Percentiles rank a stretch among this genome's conserved stretches.
Conservation (phyloP, 2,329 filamentous ascomycete species). For the Microsporum canis region DNA sequence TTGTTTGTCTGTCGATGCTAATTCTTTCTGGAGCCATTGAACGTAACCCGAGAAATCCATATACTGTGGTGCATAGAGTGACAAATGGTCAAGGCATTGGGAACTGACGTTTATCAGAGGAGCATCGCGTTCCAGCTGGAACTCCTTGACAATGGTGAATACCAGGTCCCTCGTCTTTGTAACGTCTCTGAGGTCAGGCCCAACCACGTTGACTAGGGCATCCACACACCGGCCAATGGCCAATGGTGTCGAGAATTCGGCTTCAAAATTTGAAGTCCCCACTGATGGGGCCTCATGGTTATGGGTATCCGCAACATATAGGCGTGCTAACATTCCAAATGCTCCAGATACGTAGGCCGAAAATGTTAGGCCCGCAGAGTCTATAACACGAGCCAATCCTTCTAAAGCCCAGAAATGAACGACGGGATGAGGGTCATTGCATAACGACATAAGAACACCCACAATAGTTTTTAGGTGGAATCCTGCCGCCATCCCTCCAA, state of each 20-base stretch:
- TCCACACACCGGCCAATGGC: constrained; percentile 82
- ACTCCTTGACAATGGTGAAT: constrained; percentile 70
- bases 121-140: constrained; percentile 61
- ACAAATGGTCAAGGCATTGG: constrained; percentile 78
- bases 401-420: constrained; percentile 97
- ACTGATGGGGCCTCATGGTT: constrained; percentile 70
- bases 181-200: constrained; percentile 87
- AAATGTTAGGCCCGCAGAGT: constrained; percentile 86
- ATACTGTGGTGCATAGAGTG: constrained; percentile 78
- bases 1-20: constrained; percentile 56
- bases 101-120: constrained; percentile 66
- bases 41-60: constrained; percentile 80
- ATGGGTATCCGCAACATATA: constrained; percentile 86
- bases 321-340: constrained; percentile 82
- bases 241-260: constrained; percentile 69
- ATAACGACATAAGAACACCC: constrained; percentile 95
- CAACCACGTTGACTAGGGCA: constrained; percentile 91
- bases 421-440: constrained; percentile 85
- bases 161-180: constrained; percentile 87
- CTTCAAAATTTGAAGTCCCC: constrained; percentile 79
- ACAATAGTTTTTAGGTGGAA: constrained; percentile 94
- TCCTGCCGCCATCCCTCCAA: constrained; percentile 94
- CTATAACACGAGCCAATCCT: constrained; percentile 72
- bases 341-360: constrained; percentile 81
- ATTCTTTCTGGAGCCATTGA: constrained; percentile 62